Evolutionary conservation across 768 basidiomycete genomes (phyloP), one percentile per base, ranked within the genome.

Genomic region (Hypsizygus marmoreus): DNA sequence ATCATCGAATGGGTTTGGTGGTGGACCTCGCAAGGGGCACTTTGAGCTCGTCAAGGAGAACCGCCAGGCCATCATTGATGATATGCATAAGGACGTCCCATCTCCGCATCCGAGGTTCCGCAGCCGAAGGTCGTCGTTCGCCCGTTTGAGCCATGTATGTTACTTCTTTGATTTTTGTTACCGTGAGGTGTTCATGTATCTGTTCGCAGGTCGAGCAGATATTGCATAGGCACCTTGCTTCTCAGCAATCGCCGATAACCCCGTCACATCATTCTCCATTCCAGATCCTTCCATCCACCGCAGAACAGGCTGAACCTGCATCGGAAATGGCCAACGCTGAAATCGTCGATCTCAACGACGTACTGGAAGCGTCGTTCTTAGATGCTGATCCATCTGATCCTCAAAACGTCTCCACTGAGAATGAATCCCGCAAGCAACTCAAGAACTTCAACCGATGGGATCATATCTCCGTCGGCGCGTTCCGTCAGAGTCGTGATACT

Each of bases 341-440:
- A 47, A 71, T 80, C 9, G 79, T 86, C 33, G 76, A 79, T 49
- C 74, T 91, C 16, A 80, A 88, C 55, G 89, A 91, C 54, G 88
- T 91, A 13, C 72, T 91, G 26, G 86, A 91, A 45, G 74, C 82
- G 1, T 83, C 88, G 0, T 80, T 86, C 64, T 69, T 90, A 14
- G 82, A 82, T 54, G 73, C 76, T 0, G 84, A 84, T 52, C 74
- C 69, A 13, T 61, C 62, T 19, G 73, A 75, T 39, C 45, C 47
- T 12, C 62, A 54, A 47, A 60, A 59, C 29, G 53, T 60, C 13
- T 61, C 62, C 11, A 56, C 59, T 31, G 66, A 67, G 20, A 66
- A 54, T 34, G 75, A 76, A 22, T 68, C 69, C 6, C 65, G 64
- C 40, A 66, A 67, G 40, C 74, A 77, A 38, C 58, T 71, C 12